phyloP scores from a whole-genome alignment of 305 asterid genomes.

The Solanum hybrid region DNA sequence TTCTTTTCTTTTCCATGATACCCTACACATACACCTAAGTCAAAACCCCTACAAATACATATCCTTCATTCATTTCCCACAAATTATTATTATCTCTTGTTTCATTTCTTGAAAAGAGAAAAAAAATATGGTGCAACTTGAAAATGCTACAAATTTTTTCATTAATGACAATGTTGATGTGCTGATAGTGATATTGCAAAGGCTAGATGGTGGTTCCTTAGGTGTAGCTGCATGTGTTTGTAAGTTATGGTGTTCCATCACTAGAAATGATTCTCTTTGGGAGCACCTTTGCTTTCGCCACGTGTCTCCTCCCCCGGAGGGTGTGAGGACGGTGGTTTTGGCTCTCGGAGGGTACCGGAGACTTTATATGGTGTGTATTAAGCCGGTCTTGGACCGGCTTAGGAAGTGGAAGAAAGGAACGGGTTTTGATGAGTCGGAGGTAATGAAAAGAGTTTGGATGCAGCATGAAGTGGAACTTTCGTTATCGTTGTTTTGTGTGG shows the following conservation, averaged over 20 bases:
- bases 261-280: constrained; percentile 74
- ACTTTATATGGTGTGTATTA: constrained; percentile 68
- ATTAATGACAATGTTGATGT: constrained; percentile 71
- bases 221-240: constrained; percentile 86
- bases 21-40: neutral
- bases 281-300: constrained; percentile 85
- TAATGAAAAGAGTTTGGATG: constrained; percentile 35
- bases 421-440: constrained; percentile 7
- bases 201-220: constrained; percentile 64
- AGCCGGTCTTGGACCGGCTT: constrained; percentile 55
- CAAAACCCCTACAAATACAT: neutral
- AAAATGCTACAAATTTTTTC: constrained; percentile 14
- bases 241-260: constrained; percentile 58
- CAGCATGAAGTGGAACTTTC: constrained; percentile 76
- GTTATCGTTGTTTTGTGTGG: constrained; percentile 76
- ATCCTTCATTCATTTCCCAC: neutral
- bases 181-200: constrained; percentile 54
- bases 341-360: constrained; percentile 84
- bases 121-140: neutral
- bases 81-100: neutral
- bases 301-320: constrained; percentile 48
- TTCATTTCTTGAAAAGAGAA: neutral
- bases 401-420: neutral
- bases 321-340: constrained; percentile 54
- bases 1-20: constrained; percentile 37